Evolutionary conservation across 345 rosid species (phyloP).

Genomic region (Euphorbia pulcherrima): DNA sequence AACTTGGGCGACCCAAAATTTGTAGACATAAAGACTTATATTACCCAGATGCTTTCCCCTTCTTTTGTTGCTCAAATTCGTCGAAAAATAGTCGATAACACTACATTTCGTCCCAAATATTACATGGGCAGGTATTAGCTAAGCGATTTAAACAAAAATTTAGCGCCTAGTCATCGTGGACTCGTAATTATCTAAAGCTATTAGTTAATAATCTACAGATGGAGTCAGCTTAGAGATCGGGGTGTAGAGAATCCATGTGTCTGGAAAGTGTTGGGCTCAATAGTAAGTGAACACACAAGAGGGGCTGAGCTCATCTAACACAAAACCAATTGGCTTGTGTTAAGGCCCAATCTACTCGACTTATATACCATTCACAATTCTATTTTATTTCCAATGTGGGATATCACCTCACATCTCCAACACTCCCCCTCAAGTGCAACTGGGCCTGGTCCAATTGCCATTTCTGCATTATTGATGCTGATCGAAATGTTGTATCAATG

Average conservation of each 20-base stretch:
- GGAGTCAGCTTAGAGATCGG: constrained; percentile 87
- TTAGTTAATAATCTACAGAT: constrained; percentile 34
- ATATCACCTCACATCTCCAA: too few species aligned
- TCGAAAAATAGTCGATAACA: constrained; percentile 60
- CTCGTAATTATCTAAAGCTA: constrained; percentile 5
- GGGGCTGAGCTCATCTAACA: too few species aligned
- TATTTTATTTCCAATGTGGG: too few species aligned
- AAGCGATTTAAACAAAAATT: not conserved
- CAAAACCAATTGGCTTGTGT: too few species aligned
- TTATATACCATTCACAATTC: too few species aligned
- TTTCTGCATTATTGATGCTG: constrained; percentile 76
- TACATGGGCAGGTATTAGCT: constrained; percentile 50
- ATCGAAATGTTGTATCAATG: constrained; percentile 78
- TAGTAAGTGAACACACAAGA: too few species aligned
- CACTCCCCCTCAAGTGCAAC: too few species aligned
- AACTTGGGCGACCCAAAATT: constrained; percentile 83
- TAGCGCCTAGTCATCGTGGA: too few species aligned
- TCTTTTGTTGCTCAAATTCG: constrained; percentile 49
- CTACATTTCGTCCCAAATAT: constrained; percentile 80
- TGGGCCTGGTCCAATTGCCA: too few species aligned
- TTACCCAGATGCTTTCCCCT: constrained; percentile 65
- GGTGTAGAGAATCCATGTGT: too few species aligned
- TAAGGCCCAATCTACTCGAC: too few species aligned
- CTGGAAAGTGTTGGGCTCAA: too few species aligned
- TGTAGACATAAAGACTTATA: constrained; percentile 33